These are phyloP conservation scores for Eutypella sp. DNA, from an alignment of 2,329 filamentous ascomycete genomes.

Conservation along the genomic window DNA sequence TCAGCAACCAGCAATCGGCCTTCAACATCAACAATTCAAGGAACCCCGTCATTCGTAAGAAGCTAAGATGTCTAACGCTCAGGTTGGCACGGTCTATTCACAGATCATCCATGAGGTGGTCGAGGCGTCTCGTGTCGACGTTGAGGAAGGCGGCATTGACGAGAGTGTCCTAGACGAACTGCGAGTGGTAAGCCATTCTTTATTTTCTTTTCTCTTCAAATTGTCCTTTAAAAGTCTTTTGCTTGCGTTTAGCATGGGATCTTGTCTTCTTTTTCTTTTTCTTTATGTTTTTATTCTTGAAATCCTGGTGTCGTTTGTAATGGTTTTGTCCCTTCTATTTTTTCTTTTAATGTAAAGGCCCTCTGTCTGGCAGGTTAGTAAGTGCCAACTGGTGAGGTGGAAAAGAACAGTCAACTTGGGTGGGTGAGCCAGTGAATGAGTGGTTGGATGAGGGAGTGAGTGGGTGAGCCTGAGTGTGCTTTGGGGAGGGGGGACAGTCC, in stretches of 20 bases:
- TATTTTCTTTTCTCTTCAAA: constrained; percentile 7
- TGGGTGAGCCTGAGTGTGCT: constrained; percentile 25
- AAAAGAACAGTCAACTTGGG: background rate
- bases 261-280: background rate
- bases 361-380: background rate
- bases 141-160: constrained; percentile 93
- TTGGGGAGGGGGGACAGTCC: constrained; percentile 42
- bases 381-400: background rate
- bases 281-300: background rate
- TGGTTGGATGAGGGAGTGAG: constrained; percentile 18
- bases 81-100: constrained; percentile 74
- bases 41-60: background rate
- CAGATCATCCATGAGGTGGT: constrained; percentile 80
- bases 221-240: background rate
- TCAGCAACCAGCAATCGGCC: too few species aligned
- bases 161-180: constrained; percentile 81
- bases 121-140: constrained; percentile 86
- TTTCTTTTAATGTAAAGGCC: background rate
- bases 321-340: background rate
- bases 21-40: background rate
- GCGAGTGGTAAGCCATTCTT: constrained; percentile 64
- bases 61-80: constrained; percentile 51
- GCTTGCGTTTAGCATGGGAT: background rate
- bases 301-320: too few species aligned
- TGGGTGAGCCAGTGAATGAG: too few species aligned